phyloP scores from a whole-genome alignment of 2,329 filamentous ascomycete species.

The Kalaharituber pfeilii region DNA sequence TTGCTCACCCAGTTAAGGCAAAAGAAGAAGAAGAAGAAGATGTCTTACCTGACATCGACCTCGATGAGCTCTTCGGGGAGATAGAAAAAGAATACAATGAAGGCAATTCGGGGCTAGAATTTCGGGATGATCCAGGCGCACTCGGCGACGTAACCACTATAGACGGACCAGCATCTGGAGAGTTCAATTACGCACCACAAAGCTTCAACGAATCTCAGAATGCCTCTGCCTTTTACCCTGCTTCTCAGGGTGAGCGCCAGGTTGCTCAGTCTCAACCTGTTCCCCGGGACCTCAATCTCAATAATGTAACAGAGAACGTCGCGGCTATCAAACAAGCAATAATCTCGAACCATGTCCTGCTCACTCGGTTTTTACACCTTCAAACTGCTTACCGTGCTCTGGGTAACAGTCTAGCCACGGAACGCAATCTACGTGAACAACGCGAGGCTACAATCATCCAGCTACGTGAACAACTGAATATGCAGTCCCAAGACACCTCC shows the following conservation, averaged over 20 bases:
- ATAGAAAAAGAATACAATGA: neutral
- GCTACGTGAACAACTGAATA: neutral
- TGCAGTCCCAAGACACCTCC: neutral
- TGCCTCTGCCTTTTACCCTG: neutral
- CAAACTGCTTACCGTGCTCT: neutral
- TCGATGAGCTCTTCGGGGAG: neutral
- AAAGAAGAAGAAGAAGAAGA: too few species aligned
- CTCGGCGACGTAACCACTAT: neutral
- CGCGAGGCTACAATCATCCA: neutral
- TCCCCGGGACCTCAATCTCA: neutral
- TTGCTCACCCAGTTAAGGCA: too few species aligned
- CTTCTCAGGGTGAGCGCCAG: neutral
- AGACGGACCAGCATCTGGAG: neutral
- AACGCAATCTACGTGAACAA: neutral
- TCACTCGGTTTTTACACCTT: neutral
- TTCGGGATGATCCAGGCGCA: neutral
- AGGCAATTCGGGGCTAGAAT: neutral
- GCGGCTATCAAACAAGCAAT: neutral
- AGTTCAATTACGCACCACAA: neutral
- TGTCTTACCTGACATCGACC: too few species aligned
- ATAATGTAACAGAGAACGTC: neutral
- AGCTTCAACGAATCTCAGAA: neutral
- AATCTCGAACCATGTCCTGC: neutral
- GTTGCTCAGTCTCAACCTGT: neutral
- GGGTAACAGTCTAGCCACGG: neutral